phyloP scores from a whole-genome alignment of 345 rosid species.

The Linum trigynum region DNA sequence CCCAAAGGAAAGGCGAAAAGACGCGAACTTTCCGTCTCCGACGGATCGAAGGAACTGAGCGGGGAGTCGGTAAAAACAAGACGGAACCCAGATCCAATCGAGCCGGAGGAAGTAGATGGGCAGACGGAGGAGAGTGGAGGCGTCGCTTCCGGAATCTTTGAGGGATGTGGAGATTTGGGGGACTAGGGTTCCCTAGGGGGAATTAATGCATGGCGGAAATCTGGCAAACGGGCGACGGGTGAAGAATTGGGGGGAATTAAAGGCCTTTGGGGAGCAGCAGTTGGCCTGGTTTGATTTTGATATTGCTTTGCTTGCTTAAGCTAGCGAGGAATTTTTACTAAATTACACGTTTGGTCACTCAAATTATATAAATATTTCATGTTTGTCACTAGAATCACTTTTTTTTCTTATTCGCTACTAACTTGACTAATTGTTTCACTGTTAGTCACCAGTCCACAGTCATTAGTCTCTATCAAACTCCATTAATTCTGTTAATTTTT shows the following conservation, averaged over 20 bases:
- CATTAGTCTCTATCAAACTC: too few species aligned
- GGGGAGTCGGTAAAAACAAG: neutral
- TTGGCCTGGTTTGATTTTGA: too few species aligned
- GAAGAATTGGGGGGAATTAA: neutral
- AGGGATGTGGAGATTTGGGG: neutral
- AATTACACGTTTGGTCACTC: too few species aligned
- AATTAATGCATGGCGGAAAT: neutral
- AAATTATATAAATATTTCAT: too few species aligned
- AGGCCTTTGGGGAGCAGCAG: too few species aligned
- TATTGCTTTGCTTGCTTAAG: too few species aligned
- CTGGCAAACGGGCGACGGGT: neutral
- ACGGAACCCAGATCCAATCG: conserved; percentile 5
- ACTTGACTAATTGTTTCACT: too few species aligned
- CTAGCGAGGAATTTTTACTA: too few species aligned
- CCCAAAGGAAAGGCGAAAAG: neutral
- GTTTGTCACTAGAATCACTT: too few species aligned
- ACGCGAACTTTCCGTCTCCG: neutral
- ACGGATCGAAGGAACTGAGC: neutral
- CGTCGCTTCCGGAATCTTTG: neutral
- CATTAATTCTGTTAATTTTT: too few species aligned
- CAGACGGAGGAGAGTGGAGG: neutral
- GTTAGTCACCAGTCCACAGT: too few species aligned
- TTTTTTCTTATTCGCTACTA: too few species aligned
- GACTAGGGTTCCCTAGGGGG: neutral
- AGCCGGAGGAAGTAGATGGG: conserved; percentile 1